Conservation (phyloP, 2,329 filamentous ascomycete species). For the Xylaria sp. region DNA sequence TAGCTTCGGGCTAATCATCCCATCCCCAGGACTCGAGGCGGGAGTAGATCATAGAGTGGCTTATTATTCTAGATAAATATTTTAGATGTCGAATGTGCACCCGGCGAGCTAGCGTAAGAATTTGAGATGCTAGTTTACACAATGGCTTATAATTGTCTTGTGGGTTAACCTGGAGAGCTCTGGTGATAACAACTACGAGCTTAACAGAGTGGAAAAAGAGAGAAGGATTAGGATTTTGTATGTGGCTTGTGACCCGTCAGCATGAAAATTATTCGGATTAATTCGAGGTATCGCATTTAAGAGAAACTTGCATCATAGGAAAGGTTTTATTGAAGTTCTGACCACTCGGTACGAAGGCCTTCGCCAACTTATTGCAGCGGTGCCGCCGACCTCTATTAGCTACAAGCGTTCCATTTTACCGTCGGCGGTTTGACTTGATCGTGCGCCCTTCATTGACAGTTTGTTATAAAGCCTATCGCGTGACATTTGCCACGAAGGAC, state of each 20-base stretch:
- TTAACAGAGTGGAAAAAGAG: not conserved
- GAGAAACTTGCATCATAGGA: conserved; percentile 27
- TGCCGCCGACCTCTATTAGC: too few species aligned
- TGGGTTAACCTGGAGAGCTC: not conserved
- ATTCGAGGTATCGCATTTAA: too few species aligned
- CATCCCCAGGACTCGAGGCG: too few species aligned
- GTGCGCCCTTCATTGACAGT: too few species aligned
- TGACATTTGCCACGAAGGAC: not conserved
- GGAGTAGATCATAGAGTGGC: too few species aligned
- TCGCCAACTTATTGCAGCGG: too few species aligned
- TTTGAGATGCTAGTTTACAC: not conserved
- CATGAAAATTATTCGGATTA: conserved; percentile 35
- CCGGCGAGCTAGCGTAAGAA: not conserved
- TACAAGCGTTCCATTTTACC: too few species aligned
- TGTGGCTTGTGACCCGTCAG: conserved; percentile 19
- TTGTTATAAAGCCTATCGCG: too few species aligned
- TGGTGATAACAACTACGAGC: not conserved
- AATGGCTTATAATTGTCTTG: not conserved
- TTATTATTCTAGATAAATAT: not conserved
- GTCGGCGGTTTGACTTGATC: too few species aligned
- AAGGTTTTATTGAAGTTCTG: conserved; percentile 38
- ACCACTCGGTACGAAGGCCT: too few species aligned
- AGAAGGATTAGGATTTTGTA: not conserved
- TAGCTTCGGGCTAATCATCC: too few species aligned
- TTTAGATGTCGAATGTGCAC: not conserved